Conservation (phyloP, 768 basidiomycete species). For the Podaxis sp. region DNA sequence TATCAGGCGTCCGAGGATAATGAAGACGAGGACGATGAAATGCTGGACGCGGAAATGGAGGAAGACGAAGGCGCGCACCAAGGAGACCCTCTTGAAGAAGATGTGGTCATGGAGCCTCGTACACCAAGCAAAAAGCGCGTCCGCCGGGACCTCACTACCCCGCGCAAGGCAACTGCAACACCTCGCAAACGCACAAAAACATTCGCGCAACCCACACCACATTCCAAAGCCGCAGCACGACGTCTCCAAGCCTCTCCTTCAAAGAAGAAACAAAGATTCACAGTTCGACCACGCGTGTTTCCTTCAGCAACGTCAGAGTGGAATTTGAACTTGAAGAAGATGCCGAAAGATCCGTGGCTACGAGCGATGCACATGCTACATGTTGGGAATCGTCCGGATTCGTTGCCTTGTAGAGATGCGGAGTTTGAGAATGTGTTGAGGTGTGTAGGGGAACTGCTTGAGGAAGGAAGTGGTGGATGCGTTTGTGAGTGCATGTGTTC, state of each 20-base stretch:
- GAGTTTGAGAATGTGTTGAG: slow-evolving; percentile 78
- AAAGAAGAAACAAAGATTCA: slow-evolving; percentile 27
- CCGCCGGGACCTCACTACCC: slow-evolving; percentile 17
- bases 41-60: slow-evolving; percentile 23
- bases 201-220: slow-evolving; percentile 67
- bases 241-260: slow-evolving; percentile 37
- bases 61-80: slow-evolving; percentile 27
- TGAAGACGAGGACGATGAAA: slow-evolving; percentile 29
- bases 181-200: slow-evolving; percentile 30
- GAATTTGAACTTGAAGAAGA: slow-evolving; percentile 42
- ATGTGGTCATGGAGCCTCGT: slow-evolving; percentile 23
- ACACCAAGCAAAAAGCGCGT: slow-evolving; percentile 26
- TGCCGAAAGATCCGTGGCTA: slow-evolving; percentile 79
- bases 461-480: slow-evolving; percentile 94
- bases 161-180: slow-evolving; percentile 25
- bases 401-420: slow-evolving; percentile 83
- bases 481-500: slow-evolving; percentile 62
- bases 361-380: slow-evolving; percentile 90
- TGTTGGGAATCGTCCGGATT: slow-evolving; percentile 89
- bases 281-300: slow-evolving; percentile 23
- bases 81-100: slow-evolving; percentile 37
- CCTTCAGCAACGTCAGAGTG: slow-evolving; percentile 33
- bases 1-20: slow-evolving; percentile 30
- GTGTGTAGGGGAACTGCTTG: slow-evolving; percentile 80
- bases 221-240: slow-evolving; percentile 67